Evolutionary conservation across 2,329 filamentous ascomycete species (phyloP), one percentile per base, ranked within the genome.

Genomic region (Paecilomyces dactylethromorphus): DNA sequence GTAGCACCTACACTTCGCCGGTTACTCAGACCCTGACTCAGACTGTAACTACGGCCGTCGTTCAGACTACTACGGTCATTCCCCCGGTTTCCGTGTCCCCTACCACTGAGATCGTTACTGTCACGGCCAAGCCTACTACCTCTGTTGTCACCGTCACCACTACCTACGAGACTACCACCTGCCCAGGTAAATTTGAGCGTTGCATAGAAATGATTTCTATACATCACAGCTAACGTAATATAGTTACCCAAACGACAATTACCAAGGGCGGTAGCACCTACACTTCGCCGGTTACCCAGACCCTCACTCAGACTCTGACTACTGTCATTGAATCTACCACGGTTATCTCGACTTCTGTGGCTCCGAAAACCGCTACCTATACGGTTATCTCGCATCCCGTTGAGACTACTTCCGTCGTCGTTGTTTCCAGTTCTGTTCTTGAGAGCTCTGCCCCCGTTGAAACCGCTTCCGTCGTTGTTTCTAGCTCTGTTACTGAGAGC

Each of bases 81-180:
- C 35, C 7, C n/a, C n/a, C n/a, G n/a, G n/a, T n/a, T 45, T 8
- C 35, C 3, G 3, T 8, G 3, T 2, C 13, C 13, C 18, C 50
- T 24, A 15, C 49, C 18, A 52, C 24, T 29, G 32, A 31, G 91
- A 96, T 73, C 71, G 75, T 6, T 60, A 7, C 62, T 10, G 56
- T 78, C 81, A 66, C 18, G 8, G 18, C 24, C 53, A n/a, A n/a
- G n/a, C 53, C 53, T 54, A 21, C 21, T 32, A 21, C 53, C 53
- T 35, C 53, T 12, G 53, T 31, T 26, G 21, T 54, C 4, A 31
- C 33, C 24, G 33, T 31, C 53, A 54, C 29, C 29, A 32, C 53
- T 29, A 26, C 53, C 53, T 54, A n/a, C 53, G 26, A 21, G 10
- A 45, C 35, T n/a, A 45, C 35, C 15, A 45, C 35, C 13, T 45